Evolutionary conservation across 2,329 filamentous ascomycete genomes (phyloP).

Genomic region (Xylariaceae sp.): DNA sequence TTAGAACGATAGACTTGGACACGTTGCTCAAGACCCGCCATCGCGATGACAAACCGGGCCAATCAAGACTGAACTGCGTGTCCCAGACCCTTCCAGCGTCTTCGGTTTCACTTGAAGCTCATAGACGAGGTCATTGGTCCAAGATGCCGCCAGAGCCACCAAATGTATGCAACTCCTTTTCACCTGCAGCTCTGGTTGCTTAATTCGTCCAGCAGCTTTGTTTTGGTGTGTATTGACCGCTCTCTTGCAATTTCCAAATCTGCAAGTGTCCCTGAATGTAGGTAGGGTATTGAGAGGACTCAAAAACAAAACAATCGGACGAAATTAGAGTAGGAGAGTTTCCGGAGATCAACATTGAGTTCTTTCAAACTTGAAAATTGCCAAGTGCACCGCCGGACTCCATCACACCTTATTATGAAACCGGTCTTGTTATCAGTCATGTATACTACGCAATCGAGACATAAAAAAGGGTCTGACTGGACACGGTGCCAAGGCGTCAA

Average conservation of each 20-base stretch:
- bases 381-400: background rate
- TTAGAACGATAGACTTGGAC: slow-evolving; percentile 36
- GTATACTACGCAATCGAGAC: slow-evolving; percentile 3
- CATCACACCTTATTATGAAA: slow-evolving; percentile 22
- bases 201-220: slow-evolving; percentile 8
- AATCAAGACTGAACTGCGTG: slow-evolving; percentile 29
- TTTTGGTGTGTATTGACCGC: slow-evolving; percentile 16
- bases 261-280: slow-evolving; percentile 19
- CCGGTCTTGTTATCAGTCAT: slow-evolving; percentile 17
- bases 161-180: slow-evolving; percentile 48
- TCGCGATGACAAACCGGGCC: slow-evolving; percentile 10
- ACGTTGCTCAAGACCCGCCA: slow-evolving; percentile 37
- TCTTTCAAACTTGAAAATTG: background rate
- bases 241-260: slow-evolving; percentile 34
- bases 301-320: background rate
- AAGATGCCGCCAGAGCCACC: slow-evolving; percentile 30
- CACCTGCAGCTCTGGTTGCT: slow-evolving; percentile 42
- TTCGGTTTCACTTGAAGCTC: slow-evolving; percentile 48
- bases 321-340: background rate
- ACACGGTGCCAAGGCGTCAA: slow-evolving; percentile 10
- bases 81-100: slow-evolving; percentile 46
- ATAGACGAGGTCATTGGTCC: slow-evolving; percentile 37
- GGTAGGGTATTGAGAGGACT: slow-evolving; percentile 6
- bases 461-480: too few species aligned
- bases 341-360: background rate